Evolutionary conservation across 1,139 yeast genomes (phyloP).

Genomic region (Debaryomyces robertsiae): DNA sequence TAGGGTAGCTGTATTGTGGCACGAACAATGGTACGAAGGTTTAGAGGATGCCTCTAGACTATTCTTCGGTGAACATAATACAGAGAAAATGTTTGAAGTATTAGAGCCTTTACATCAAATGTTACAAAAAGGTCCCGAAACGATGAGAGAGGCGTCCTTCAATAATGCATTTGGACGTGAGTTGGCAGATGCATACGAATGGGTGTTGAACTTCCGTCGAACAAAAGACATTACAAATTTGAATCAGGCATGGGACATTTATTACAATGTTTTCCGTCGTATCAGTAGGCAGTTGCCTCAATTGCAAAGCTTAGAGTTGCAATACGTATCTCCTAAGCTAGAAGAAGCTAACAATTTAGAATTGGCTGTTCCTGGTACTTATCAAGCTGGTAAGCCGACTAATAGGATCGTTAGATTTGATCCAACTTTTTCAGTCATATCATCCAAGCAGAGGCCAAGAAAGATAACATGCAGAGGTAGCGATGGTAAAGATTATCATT

Average conservation of each 20-base stretch:
- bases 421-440: constrained; percentile 82
- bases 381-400: constrained; percentile 80
- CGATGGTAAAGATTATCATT: constrained; percentile 89
- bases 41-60: constrained; percentile 93
- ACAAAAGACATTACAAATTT: constrained; percentile 85
- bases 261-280: constrained; percentile 89
- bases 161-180: constrained; percentile 94
- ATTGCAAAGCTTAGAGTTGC: constrained; percentile 81
- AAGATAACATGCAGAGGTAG: constrained; percentile 77
- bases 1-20: constrained; percentile 95
- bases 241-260: constrained; percentile 98
- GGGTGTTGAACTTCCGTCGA: constrained; percentile 84
- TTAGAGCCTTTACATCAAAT: constrained; percentile 85
- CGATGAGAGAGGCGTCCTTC: constrained; percentile 90
- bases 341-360: constrained; percentile 78
- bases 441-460: constrained; percentile 96
- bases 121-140: constrained; percentile 86
- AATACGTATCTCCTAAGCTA: constrained; percentile 89
- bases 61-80: constrained; percentile 92
- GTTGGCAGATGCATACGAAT: constrained; percentile 87
- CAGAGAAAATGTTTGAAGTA: constrained; percentile 91
- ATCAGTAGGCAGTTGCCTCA: constrained; percentile 89
- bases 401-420: constrained; percentile 75
- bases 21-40: constrained; percentile 98
- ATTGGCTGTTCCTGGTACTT: constrained; percentile 93